Evolutionary conservation across 345 rosid genomes (phyloP), one percentile per base, ranked within the genome.

Genomic region (Pseudoturritis turrita): DNA sequence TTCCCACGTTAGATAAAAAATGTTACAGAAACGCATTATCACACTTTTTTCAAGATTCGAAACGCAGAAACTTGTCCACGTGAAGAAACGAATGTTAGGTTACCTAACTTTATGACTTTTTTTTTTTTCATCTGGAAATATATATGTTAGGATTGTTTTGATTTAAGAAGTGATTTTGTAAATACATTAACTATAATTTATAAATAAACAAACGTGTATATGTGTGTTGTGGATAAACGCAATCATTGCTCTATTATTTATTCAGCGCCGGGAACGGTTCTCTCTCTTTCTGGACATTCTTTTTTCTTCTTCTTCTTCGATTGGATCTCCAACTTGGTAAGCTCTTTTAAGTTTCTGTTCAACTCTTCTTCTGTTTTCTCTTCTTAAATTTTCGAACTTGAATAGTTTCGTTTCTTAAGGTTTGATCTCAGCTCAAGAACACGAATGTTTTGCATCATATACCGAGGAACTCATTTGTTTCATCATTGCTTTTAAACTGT

Each of bases 361-460:
- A 52, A 62, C 62, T 71, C 3, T 37, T 50, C 31, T 17, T 71
- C 21, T 50, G 23, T 51, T 45, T 57, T 5, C 45, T 19, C 65
- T 33, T 55, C 64, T 36, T 33, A 33, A 44, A 31, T 43, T 49
- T 18, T 4, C 35, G 9, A 61, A 61, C 33, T 51, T 62, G 1
- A 26, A 29, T 10, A 21, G 5, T 21, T 29, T 41, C 13, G 10
- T 4, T 19, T 63, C 56, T 17, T 23, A 23, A 64, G 15, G 57
- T 63, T 54, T 40, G 29, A 31, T 44, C 53, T 72, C 41, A 72
- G 40, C n/a, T 44, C 56, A 72, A 63, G 57, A 40, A 71, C 33
- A 47, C 11, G n/a, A 23, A 35, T 26, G 29, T 7, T 33, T 13
- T 67, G 28, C 62, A 26, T 17, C n/a, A 57, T 19, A 31, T 44